Evolutionary conservation across 768 basidiomycete species (phyloP).

Genomic region (Termitomyces sp.): DNA sequence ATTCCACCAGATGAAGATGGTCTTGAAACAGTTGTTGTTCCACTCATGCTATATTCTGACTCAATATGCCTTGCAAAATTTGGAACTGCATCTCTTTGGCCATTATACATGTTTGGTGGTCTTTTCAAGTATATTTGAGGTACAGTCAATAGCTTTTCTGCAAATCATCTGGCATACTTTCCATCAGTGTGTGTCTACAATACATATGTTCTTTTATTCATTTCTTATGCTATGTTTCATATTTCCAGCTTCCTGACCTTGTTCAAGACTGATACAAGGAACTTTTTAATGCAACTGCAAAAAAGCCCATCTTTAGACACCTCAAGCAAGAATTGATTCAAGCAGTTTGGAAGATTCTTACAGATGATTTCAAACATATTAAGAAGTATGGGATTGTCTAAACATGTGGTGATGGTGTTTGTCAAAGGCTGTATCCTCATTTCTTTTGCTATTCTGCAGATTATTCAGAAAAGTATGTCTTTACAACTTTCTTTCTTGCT

Average conservation of each 20-base stretch:
- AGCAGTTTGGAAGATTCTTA: not conserved
- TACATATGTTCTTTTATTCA: not conserved
- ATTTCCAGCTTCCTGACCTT: not conserved
- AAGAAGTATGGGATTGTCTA: not conserved
- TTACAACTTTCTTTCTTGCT: not conserved
- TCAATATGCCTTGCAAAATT: too few relatives aligned
- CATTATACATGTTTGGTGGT: not conserved
- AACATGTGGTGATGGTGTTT: not conserved
- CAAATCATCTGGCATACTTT: not conserved
- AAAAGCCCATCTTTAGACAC: not conserved
- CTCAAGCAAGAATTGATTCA: not conserved
- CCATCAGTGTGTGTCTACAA: not conserved
- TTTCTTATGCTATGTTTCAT: not conserved
- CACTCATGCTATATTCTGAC: not conserved
- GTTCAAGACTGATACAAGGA: not conserved
- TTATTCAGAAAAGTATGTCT: not conserved
- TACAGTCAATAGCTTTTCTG: not conserved
- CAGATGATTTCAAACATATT: not conserved
- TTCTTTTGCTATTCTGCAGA: not conserved
- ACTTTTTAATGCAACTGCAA: not conserved
- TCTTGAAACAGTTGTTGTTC: not conserved
- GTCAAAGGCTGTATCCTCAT: not conserved
- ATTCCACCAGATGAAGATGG: not conserved
- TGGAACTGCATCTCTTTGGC: slow-evolving; percentile 1
- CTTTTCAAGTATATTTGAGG: slow-evolving; percentile 1